Evolutionary conservation across 129 eudicot genomes (phyloP).

Genomic region (Chrysanthemum lavandulifolium): DNA sequence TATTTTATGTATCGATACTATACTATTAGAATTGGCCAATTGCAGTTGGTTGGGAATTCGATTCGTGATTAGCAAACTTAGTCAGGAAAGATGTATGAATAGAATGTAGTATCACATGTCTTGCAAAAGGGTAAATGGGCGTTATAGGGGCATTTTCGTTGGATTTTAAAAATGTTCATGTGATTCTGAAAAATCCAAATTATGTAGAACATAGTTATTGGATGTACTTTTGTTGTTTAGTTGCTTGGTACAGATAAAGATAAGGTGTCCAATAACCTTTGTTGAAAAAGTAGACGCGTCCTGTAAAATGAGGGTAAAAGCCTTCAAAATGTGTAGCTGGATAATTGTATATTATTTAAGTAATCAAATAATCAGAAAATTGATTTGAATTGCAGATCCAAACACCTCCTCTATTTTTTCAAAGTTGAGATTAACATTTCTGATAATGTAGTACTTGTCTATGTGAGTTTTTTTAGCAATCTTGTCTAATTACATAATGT

Average conservation of each 20-base stretch:
- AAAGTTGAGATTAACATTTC: too few species aligned
- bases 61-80: neutral
- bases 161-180: neutral
- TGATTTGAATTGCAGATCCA: too few species aligned
- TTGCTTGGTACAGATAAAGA: too few species aligned
- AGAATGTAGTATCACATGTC: neutral
- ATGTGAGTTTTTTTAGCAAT: neutral
- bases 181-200: neutral
- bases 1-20: neutral
- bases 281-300: neutral
- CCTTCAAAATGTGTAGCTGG: neutral
- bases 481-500: conserved; percentile 4
- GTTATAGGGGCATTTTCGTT: neutral
- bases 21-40: neutral
- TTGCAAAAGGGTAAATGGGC: neutral
- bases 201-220: neutral
- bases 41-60: neutral
- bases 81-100: conserved; percentile 3
- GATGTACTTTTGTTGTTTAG: neutral
- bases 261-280: too few species aligned
- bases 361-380: neutral
- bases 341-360: neutral
- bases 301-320: neutral
- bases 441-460: neutral
- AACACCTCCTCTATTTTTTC: too few species aligned